Evolutionary conservation across 257 asterid species (phyloP), one percentile per base, ranked within the genome.

Genomic region (Cinchona pubescens): DNA sequence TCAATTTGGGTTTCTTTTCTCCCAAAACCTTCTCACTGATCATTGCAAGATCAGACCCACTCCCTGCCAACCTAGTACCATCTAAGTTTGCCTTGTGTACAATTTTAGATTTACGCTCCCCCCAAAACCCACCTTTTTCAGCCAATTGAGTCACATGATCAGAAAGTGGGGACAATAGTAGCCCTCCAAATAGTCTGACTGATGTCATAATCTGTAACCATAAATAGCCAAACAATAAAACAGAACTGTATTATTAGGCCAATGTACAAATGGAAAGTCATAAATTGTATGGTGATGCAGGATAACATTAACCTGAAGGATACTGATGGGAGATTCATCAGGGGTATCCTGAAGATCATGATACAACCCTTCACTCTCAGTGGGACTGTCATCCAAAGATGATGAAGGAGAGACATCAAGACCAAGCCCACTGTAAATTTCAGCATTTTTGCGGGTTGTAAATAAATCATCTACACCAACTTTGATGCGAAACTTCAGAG

Each of bases 351-450:
- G 78, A 75, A 48, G 79, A 58, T 82, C 87, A 79, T 74, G 86
- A 78, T 70, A 73, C 71, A 84, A 79, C 75, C 92, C 87, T 78
- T 80, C 93, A 83, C 93, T 83, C 69, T 90, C 81, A 32, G 82
- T 18, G 59, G 88, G 96, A 77, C 91, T 90, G 78, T 88, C 96
- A 61, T 91, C 94, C 82, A 88, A 78, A 0, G 99, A 93, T 34
- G 99, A 89, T 29, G 97, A 88, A 55, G 99, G 98, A 77, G 97
- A 90, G 74, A 86, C 92, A 67, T 82, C 93, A 37, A 96, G 98
- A 40, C 99, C 99, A 48, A 93, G 98, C 40, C 99, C 99, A 80
- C 94, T 83, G 81, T 96, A 92, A 83, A 96, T 86, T 61, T 93
- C 97, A 80, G 90, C 92, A 84, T 90, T 93, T 88, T 90, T 90